A percentile compares a stretch with the other conserved stretches of the same genome.
Conservation (phyloP, 208 protist genomes). For the Tetramitus jugosus region DNA sequence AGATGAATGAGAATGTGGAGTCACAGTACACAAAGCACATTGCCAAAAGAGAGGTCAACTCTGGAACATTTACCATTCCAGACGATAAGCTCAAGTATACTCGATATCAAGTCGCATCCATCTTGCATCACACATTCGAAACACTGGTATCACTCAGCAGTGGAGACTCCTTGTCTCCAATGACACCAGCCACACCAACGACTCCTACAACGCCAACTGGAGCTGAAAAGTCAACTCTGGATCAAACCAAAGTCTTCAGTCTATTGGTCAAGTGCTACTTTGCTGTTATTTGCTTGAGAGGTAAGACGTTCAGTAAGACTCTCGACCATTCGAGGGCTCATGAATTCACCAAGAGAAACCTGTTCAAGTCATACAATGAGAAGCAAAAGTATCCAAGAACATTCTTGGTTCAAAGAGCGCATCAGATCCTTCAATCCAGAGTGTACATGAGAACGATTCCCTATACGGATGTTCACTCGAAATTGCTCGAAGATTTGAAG, state of each 20-base stretch:
- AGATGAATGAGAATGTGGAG: not conserved
- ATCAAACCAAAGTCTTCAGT: not conserved
- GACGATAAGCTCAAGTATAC: not conserved
- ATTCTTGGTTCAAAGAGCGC: not conserved
- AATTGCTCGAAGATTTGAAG: not conserved
- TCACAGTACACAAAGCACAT: not conserved
- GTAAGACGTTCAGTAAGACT: not conserved
- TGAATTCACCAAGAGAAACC: not conserved
- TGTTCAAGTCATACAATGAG: not conserved
- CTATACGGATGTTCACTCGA: not conserved
- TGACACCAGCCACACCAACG: no score
- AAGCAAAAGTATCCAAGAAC: conserved; percentile 2
- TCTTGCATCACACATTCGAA: not conserved
- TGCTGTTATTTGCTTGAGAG: not conserved
- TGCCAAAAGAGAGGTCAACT: not conserved
- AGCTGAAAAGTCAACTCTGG: no score
- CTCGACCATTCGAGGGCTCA: not conserved
- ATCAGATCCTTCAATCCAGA: not conserved
- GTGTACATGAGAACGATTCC: not conserved
- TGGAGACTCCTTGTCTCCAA: no score
- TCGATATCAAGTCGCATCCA: not conserved
- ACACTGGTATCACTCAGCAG: no score
- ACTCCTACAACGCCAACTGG: no score
- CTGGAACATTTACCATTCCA: not conserved
- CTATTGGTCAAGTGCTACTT: not conserved